phyloP scores from a whole-genome alignment of 2,329 filamentous ascomycete species.

The Neonectria hederae region DNA sequence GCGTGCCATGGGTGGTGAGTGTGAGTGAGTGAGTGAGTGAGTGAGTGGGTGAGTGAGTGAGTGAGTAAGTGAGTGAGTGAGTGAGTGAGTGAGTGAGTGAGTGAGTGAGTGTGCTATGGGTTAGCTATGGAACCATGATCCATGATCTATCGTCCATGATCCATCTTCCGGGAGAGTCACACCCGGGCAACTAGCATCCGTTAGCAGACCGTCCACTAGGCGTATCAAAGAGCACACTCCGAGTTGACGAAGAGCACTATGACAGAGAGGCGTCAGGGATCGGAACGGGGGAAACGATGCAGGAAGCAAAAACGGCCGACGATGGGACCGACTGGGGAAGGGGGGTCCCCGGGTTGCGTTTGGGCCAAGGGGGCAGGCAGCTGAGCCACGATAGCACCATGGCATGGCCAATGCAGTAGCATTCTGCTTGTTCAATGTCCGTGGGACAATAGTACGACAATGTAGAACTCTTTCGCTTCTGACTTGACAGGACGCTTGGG shows the following conservation, averaged over 20 bases:
- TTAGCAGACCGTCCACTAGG: not conserved
- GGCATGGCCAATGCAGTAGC: not conserved
- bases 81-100: too few relatives aligned
- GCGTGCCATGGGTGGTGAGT: too few relatives aligned
- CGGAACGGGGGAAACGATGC: conserved; percentile 20
- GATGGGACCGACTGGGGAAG: conserved; percentile 41
- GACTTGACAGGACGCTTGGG: conserved; percentile 43
- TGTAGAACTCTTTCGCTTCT: not conserved
- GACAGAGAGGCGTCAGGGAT: not conserved
- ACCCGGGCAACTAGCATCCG: not conserved
- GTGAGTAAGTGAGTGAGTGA: too few relatives aligned
- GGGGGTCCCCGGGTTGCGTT: conserved; percentile 23
- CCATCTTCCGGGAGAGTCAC: not conserved
- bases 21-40: too few relatives aligned
- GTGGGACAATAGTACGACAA: not conserved
- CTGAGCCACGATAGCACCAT: conserved; percentile 30
- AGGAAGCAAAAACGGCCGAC: conserved; percentile 39
- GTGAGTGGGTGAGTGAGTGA: too few relatives aligned
- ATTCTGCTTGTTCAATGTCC: not conserved
- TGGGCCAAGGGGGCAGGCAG: conserved; percentile 17
- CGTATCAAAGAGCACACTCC: not conserved
- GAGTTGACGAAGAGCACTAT: not conserved
- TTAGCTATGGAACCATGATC: not conserved
- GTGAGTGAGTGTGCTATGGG: not conserved
- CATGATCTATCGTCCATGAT: conserved; percentile 14